Evolutionary conservation across 306 rosid species (phyloP).

Genomic region (Fragaria nilgerrensis): DNA sequence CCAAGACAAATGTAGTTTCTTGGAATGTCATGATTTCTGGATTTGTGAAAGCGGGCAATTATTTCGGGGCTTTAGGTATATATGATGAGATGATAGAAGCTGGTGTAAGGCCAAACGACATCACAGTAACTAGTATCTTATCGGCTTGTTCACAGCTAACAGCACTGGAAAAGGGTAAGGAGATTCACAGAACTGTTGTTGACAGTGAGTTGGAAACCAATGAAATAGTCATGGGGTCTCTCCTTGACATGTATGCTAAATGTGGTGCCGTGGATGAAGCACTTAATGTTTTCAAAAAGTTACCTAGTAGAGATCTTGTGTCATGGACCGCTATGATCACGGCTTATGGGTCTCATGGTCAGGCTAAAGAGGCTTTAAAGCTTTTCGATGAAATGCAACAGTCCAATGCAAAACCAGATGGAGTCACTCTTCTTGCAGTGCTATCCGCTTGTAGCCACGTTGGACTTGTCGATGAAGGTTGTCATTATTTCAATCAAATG

Average conservation of each 20-base stretch:
- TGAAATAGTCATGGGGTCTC: constrained; percentile 75
- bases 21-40: constrained; percentile 90
- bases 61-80: constrained; percentile 52
- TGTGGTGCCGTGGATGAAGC: constrained; percentile 81
- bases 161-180: constrained; percentile 73
- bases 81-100: constrained; percentile 52
- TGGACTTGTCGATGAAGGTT: constrained; percentile 72
- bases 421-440: constrained; percentile 65
- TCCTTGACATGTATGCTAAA: constrained; percentile 86
- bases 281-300: constrained; percentile 47
- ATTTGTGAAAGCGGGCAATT: constrained; percentile 50
- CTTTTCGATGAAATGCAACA: constrained; percentile 61
- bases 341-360: constrained; percentile 80
- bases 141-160: constrained; percentile 76
- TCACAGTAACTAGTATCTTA: constrained; percentile 62
- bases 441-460: constrained; percentile 80
- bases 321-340: constrained; percentile 85
- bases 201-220: constrained; percentile 46
- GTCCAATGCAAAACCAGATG: constrained; percentile 52
- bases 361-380: constrained; percentile 57
- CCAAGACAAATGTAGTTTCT: constrained; percentile 42
- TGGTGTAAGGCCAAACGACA: constrained; percentile 56
- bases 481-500: constrained; percentile 59
- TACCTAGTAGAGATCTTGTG: constrained; percentile 67
- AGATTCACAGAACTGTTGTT: constrained; percentile 51